Base-by-base conservation (phyloP, 371 early-diverging fungal species). In the Encephalitozoon romaleae region DNA sequence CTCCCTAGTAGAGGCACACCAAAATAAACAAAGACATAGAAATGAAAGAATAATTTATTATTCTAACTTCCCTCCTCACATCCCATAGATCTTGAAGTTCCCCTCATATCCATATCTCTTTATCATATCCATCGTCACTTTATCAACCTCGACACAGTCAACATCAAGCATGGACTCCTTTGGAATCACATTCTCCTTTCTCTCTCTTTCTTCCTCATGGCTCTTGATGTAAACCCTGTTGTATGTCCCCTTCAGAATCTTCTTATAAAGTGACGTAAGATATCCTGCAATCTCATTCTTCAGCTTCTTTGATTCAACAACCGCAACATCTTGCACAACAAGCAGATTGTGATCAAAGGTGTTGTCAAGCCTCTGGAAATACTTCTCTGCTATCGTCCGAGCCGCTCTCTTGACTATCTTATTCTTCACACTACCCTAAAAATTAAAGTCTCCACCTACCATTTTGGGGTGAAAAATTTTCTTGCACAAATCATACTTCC, bases 281-380 rank as follows among this genome's bases (percentile, higher is more conserved):
- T 95, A 98, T 82, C 99, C 99, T 82, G 98, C 97, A 84, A 99
- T 94, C 91, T 96, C 94, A 91, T 99, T 99, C 87, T 96, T 91
- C 83, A 98, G 91, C 84, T 95, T 93, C 92, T 99, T 98, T 85
- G 95, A 91, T 80, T 94, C 88, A 82, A 97, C 94, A 86, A 94
- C 90, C 81, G 98, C 94, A 72, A 96, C 95, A 87, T 95, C 96
- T 87, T 91, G 90, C 85, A 90, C 89, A 86, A 96, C 93, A 87
- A 90, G 90, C 92, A 96, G 95, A 93, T 99, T 99, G 89, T 94
- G 92, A 87, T 98, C 96, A 92, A 99, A 99, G 86, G 98, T 97
- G 78, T 93, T 88, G 80, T 94, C 95, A 79, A 98, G 91, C 82
- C 94, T 91, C 78, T 94, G 93, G 86, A 97, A 99, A 92, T 98